phyloP scores from a whole-genome alignment of 139 green algal genomes.

The Pseudopediastrum boryanum region DNA sequence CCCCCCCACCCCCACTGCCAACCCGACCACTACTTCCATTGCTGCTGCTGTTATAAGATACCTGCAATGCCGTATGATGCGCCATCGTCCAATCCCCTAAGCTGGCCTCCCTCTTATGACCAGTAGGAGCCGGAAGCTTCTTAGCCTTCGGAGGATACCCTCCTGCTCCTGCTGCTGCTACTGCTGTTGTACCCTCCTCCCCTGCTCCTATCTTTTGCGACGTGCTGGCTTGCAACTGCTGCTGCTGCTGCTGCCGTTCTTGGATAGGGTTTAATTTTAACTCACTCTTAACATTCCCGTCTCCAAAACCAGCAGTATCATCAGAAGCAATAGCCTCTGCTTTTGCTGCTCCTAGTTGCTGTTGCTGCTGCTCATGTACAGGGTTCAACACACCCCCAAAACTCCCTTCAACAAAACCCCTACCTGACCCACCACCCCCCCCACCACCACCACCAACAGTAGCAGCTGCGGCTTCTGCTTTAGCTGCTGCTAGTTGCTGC shows the following conservation, averaged over 20 bases:
- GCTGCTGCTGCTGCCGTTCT: background rate
- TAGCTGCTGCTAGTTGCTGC: conserved; percentile 7
- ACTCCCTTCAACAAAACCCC: too few species aligned
- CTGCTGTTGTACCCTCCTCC: background rate
- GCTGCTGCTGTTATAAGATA: conserved; percentile 14
- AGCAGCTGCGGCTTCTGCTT: conserved; percentile 21
- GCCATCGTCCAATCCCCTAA: background rate
- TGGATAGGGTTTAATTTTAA: background rate
- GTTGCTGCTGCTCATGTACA: conserved; percentile 16
- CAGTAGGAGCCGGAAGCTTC: background rate
- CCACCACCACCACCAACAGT: too few species aligned
- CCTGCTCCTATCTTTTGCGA: background rate
- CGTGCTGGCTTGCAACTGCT: background rate
- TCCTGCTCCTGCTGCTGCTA: background rate
- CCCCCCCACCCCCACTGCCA: too few species aligned
- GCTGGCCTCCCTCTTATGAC: background rate
- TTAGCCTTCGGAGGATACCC: background rate
- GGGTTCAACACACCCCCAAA: background rate
- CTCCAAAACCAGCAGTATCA: background rate
- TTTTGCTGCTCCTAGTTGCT: background rate
- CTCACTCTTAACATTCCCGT: background rate
- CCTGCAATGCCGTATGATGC: background rate
- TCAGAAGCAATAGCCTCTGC: too few species aligned
- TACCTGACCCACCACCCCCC: too few species aligned
- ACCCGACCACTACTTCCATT: background rate